Percentiles rank a stretch among this genome's conserved stretches.
Conservation (phyloP, 495 filamentous ascomycete species). For the Tuber aestivum region DNA sequence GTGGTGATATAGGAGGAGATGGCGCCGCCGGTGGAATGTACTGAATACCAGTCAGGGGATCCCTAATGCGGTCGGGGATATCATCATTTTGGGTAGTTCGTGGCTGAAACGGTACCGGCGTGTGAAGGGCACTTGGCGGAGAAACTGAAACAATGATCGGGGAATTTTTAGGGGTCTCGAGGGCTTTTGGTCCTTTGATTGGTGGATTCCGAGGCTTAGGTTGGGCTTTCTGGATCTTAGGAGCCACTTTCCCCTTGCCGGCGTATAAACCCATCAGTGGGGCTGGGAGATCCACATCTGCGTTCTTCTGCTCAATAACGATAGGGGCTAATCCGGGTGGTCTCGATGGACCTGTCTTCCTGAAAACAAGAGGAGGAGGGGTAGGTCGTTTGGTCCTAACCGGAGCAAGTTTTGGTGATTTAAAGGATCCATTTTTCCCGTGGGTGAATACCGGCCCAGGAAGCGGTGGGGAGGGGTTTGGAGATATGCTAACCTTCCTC, state of each 20-base stretch:
- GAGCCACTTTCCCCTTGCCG: background rate
- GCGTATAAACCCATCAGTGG: background rate
- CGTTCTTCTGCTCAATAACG: background rate
- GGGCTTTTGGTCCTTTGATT: background rate
- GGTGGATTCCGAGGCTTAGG: background rate
- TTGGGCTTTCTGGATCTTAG: background rate
- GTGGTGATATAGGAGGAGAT: background rate
- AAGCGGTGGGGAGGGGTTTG: background rate
- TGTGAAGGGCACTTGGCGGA: background rate
- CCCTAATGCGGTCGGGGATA: background rate
- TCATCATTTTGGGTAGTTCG: background rate
- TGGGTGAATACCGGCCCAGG: background rate
- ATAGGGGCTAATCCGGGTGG: background rate
- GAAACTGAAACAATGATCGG: background rate
- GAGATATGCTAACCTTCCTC: background rate
- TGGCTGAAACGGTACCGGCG: background rate
- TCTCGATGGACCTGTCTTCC: background rate
- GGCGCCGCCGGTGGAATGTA: background rate
- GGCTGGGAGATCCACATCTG: background rate
- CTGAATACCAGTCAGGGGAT: background rate
- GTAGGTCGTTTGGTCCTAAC: background rate
- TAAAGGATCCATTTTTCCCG: background rate
- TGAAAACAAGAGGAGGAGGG: background rate
- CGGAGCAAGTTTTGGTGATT: background rate
- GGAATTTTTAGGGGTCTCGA: background rate